Conservation (phyloP, 83 land plant genomes). For the Isoetes engelmannii region DNA sequence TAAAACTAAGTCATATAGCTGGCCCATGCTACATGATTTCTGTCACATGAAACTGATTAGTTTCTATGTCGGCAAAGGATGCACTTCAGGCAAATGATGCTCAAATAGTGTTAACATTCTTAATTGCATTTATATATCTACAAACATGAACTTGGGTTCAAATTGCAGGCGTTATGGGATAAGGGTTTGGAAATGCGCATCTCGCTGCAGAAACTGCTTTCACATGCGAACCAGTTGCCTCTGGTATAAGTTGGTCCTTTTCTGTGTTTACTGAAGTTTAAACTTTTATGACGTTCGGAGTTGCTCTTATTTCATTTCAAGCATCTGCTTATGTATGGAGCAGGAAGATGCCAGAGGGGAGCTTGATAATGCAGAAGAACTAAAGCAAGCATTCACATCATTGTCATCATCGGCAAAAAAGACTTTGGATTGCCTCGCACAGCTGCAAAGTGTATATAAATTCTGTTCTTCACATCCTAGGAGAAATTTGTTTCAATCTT, state of each 20-base stretch:
- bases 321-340: neutral
- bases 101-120: neutral
- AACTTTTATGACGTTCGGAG: neutral
- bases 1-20: neutral
- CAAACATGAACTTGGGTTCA: neutral
- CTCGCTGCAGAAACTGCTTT: constrained; percentile 11
- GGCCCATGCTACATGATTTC: neutral
- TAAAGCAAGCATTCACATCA: neutral
- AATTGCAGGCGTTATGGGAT: constrained; percentile 12
- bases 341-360: neutral
- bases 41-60: neutral
- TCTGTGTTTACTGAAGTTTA: neutral
- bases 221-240: constrained; percentile 9
- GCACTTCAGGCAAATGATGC: too few species aligned
- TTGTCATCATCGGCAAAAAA: neutral
- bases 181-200: constrained; percentile 13
- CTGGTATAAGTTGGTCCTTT: constrained; percentile 7
- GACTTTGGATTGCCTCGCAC: neutral
- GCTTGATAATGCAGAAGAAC: neutral
- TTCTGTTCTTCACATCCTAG: too few species aligned
- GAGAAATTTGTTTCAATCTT: too few species aligned
- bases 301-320: neutral
- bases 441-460: neutral
- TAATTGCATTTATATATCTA: neutral
- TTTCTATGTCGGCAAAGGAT: too few species aligned